Conservation (phyloP, 768 basidiomycete genomes). For the Tubosaeta sp. region DNA sequence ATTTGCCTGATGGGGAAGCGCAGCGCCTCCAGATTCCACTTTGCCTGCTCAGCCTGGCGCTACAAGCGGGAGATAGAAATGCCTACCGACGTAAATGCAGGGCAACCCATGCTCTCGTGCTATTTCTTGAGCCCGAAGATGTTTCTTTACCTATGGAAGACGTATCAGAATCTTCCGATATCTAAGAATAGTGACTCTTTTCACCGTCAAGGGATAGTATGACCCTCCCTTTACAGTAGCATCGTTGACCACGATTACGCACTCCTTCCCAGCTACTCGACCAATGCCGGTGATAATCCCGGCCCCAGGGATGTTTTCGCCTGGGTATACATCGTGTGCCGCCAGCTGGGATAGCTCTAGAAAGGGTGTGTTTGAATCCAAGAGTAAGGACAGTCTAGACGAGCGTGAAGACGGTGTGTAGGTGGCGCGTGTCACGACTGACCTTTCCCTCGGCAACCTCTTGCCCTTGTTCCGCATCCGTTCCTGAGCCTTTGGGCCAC, state of each 20-base stretch:
- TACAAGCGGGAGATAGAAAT: not conserved
- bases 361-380: constrained; percentile 88
- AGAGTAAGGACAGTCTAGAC: constrained; percentile 59
- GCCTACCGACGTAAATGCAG: constrained; percentile 86
- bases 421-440: not conserved
- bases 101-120: constrained; percentile 88
- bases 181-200: constrained; percentile 6
- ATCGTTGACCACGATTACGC: constrained; percentile 90
- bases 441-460: constrained; percentile 82
- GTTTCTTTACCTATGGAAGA: constrained; percentile 77
- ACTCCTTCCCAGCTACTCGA: constrained; percentile 75
- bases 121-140: constrained; percentile 89
- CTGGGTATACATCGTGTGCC: constrained; percentile 81
- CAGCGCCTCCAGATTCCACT: constrained; percentile 95
- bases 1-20: constrained; percentile 88
- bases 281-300: constrained; percentile 88
- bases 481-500: constrained; percentile 69
- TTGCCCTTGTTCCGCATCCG: constrained; percentile 77
- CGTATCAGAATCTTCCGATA: not conserved
- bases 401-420: constrained; percentile 1
- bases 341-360: constrained; percentile 84
- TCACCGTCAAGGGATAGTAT: constrained; percentile 82
- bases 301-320: constrained; percentile 74
- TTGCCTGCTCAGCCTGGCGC: constrained; percentile 6
- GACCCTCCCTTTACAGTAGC: constrained; percentile 91